phyloP scores from a whole-genome alignment of 768 basidiomycete genomes.

The Pleurotus salmoneostramineus region DNA sequence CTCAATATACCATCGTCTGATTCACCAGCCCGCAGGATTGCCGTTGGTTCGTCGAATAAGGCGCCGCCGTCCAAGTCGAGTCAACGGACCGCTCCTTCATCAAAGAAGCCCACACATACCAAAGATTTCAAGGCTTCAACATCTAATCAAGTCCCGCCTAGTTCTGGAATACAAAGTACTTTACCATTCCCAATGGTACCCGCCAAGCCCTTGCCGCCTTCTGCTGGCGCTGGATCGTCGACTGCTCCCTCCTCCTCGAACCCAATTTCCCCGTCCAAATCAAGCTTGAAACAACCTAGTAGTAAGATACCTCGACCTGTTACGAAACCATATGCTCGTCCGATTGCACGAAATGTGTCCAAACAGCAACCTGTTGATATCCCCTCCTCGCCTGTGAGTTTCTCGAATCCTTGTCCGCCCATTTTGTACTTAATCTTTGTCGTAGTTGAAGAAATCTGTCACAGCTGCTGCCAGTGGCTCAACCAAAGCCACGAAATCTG shows the following conservation, averaged over 20 bases:
- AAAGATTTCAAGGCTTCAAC: slow-evolving; percentile 11
- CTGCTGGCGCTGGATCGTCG: not conserved
- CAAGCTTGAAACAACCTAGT: slow-evolving; percentile 45
- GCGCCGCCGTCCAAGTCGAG: slow-evolving; percentile 20
- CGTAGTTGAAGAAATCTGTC: too few relatives aligned
- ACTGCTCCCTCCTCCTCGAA: slow-evolving; percentile 2
- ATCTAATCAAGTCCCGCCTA: not conserved
- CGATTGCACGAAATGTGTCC: slow-evolving; percentile 10
- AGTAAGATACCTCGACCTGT: slow-evolving; percentile 60
- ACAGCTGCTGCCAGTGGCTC: too few relatives aligned
- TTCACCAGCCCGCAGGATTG: slow-evolving; percentile 40
- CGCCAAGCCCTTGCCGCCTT: not conserved
- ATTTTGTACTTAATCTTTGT: not conserved
- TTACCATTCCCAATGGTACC: slow-evolving; percentile 13
- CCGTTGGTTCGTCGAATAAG: not conserved
- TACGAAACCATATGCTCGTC: slow-evolving; percentile 54
- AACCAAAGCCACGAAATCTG: not conserved
- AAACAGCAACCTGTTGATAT: too few relatives aligned
- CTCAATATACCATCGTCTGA: slow-evolving; percentile 28
- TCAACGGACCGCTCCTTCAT: slow-evolving; percentile 24
- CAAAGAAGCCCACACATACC: not conserved
- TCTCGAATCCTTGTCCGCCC: not conserved
- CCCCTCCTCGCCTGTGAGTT: too few relatives aligned
- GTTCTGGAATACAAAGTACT: not conserved
- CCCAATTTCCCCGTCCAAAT: slow-evolving; percentile 29